phyloP scores from a whole-genome alignment of 257 asterid species.

The Solanum chiquidenum region DNA sequence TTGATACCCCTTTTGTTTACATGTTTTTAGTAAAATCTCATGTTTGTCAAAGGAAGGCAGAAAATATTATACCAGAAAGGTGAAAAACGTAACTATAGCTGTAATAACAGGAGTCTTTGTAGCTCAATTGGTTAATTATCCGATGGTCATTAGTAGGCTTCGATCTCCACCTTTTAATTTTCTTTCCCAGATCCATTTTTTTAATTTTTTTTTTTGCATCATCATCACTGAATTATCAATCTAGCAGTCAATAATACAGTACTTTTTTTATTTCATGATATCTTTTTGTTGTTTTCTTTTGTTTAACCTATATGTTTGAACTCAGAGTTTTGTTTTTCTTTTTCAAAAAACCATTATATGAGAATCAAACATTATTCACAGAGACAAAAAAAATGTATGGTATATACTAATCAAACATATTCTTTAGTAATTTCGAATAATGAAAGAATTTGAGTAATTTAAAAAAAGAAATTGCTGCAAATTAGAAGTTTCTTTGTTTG shows the following conservation, averaged over 20 bases:
- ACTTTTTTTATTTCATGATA: background rate
- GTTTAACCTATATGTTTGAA: background rate
- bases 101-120: rapidly evolving
- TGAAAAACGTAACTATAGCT: background rate
- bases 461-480: background rate
- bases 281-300: background rate
- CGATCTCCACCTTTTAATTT: background rate
- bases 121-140: background rate
- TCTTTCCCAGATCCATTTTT: background rate
- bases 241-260: background rate
- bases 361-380: background rate
- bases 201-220: too few relatives aligned
- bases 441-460: background rate
- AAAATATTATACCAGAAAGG: background rate
- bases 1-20: too few relatives aligned
- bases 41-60: background rate
- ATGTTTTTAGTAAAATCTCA: background rate
- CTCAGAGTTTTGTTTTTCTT: background rate
- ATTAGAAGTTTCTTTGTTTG: background rate
- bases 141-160: background rate
- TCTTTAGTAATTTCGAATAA: background rate
- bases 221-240: background rate
- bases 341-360: background rate
- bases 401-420: background rate
- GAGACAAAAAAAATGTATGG: background rate